phyloP scores from a whole-genome alignment of 352 stramenopile genomes.

The Hyaloperonospora arabidopsidis region DNA sequence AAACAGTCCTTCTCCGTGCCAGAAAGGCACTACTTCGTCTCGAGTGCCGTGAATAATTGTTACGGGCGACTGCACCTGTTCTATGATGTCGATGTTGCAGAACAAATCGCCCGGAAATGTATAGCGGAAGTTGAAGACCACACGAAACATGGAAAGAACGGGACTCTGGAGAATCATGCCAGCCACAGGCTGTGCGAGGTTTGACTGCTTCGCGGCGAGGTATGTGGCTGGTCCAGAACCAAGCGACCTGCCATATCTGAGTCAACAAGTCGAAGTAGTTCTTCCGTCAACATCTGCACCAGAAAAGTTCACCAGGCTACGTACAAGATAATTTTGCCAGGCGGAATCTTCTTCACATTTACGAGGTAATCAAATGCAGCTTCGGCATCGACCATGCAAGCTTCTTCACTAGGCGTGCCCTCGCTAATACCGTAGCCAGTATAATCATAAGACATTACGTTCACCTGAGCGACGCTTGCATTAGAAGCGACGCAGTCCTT shows the following conservation, averaged over 20 bases:
- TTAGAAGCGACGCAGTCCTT: background rate
- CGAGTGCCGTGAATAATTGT: constrained; percentile 98
- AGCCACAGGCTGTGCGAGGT: constrained; percentile 82
- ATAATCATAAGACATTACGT: constrained; percentile 93
- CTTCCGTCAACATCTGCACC: background rate
- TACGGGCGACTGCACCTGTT: constrained; percentile 88
- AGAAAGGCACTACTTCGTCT: constrained; percentile 98
- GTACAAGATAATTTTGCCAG: constrained; percentile 93
- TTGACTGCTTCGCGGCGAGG: constrained; percentile 90
- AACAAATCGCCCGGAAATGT: constrained; percentile 96
- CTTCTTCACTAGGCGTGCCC: constrained; percentile 87
- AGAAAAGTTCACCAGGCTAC: constrained; percentile 12
- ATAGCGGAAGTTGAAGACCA: constrained; percentile 98
- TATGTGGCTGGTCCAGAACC: constrained; percentile 94
- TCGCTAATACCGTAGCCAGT: constrained; percentile 95
- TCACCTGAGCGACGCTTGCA: constrained; percentile 35
- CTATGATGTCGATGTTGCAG: constrained; percentile 94
- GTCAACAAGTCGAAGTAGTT: background rate
- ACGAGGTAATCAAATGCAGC: constrained; percentile 94
- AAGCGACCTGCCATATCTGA: constrained; percentile 85
- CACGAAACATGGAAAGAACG: constrained; percentile 93
- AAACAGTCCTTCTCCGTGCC: constrained; percentile 93
- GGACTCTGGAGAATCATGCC: constrained; percentile 96
- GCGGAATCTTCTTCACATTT: constrained; percentile 85
- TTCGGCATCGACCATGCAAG: constrained; percentile 93